Conservation (phyloP, 2,329 filamentous ascomycete genomes). For the Fusarium sp. region DNA sequence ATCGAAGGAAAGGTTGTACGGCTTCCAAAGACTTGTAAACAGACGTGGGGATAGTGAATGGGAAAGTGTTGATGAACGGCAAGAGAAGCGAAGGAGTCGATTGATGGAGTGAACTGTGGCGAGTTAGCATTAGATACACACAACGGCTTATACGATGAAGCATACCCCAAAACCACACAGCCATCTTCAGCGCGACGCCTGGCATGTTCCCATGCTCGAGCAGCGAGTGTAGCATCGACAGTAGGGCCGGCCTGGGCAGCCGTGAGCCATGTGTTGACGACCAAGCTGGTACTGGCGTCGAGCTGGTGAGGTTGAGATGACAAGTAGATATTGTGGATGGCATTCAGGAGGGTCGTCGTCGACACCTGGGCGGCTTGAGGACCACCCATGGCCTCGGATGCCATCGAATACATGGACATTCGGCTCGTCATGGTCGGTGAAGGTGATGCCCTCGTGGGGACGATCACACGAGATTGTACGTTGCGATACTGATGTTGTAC, state of each 20-base stretch:
- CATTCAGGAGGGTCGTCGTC: conserved; percentile 91
- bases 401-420: conserved; percentile 75
- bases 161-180: conserved; percentile 87
- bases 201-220: conserved; percentile 95
- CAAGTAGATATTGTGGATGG: conserved; percentile 88
- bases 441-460: conserved; percentile 51
- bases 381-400: conserved; percentile 69
- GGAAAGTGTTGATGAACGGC: conserved; percentile 83
- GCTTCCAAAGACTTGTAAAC: conserved; percentile 83
- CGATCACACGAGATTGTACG: conserved; percentile 47
- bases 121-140: conserved; percentile 20
- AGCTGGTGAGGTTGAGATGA: conserved; percentile 83
- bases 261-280: conserved; percentile 95
- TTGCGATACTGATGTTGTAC: conserved; percentile 30
- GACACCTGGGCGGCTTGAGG: conserved; percentile 83
- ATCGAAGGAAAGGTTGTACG: conserved; percentile 84
- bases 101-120: conserved; percentile 81
- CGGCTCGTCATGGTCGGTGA: conserved; percentile 64
- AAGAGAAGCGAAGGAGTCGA: conserved; percentile 85
- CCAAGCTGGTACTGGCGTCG: conserved; percentile 88
- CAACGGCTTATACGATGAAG: conserved; percentile 9
- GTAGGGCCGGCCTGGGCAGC: conserved; percentile 76
- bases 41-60: conserved; percentile 77
- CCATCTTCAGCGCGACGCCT: conserved; percentile 93
- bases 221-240: conserved; percentile 80